A percentile compares a stretch with the other conserved stretches of the same genome.
Conservation (phyloP, 345 rosid species). For the Eutrema heterophyllum region DNA sequence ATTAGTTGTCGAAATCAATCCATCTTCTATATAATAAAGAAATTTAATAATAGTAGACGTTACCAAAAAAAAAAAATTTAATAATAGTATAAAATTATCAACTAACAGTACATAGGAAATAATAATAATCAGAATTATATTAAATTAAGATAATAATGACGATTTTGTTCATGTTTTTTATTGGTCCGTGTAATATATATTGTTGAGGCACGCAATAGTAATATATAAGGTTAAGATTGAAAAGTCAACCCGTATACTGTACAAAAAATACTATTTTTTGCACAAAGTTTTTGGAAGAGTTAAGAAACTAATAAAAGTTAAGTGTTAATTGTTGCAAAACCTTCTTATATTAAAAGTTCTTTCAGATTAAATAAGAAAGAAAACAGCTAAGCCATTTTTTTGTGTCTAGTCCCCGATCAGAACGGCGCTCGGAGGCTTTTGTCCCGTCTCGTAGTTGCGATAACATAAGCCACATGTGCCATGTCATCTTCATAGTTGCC, state of each 20-base stretch:
- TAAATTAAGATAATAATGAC: no score
- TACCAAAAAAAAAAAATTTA: no score
- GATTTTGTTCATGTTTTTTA: no score
- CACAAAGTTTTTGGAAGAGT: no score
- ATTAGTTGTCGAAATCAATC: slow-evolving; percentile 17
- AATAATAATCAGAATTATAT: not conserved
- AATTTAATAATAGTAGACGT: not conserved
- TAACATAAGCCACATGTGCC: slow-evolving; percentile 11
- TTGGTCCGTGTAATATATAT: no score
- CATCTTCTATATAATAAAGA: not conserved
- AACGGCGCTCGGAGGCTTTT: slow-evolving; percentile 27
- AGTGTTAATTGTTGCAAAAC: no score
- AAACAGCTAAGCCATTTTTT: slow-evolving; percentile 26
- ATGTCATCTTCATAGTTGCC: not conserved
- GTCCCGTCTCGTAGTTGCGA: slow-evolving; percentile 13
- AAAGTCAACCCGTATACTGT: no score
- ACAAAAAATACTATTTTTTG: no score
- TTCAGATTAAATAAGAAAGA: not conserved
- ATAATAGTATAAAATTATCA: not conserved
- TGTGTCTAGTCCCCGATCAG: slow-evolving; percentile 11
- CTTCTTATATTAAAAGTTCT: not conserved
- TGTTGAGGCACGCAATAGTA: no score
- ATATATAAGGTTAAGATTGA: no score
- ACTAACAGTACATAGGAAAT: not conserved
- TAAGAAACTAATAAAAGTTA: no score